Evolutionary conservation across 1,284 basidiomycete genomes (phyloP).

Genomic region (Cryptococcus floricola): DNA sequence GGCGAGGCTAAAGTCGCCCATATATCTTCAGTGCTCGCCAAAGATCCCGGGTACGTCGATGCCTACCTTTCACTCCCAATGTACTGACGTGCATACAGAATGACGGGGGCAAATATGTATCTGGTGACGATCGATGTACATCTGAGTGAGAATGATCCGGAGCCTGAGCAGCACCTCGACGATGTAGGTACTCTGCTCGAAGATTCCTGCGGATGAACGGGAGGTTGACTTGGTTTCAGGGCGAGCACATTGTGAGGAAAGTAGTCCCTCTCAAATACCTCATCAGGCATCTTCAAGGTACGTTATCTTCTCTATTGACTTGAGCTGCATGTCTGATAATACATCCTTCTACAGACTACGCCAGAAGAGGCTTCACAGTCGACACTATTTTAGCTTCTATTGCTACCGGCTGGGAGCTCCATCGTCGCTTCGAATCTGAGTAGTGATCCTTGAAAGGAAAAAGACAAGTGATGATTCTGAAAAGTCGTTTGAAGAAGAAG

Average conservation of each 20-base stretch:
- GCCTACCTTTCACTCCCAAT: not conserved
- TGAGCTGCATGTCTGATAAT: not conserved
- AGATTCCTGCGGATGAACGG: not conserved
- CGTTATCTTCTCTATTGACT: slow-evolving; percentile 12
- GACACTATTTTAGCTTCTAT: slow-evolving; percentile 73
- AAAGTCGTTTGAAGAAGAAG: no score
- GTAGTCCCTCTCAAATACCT: slow-evolving; percentile 67
- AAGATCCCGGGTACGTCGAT: slow-evolving; percentile 59
- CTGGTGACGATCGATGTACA: slow-evolving; percentile 51
- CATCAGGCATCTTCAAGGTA: slow-evolving; percentile 62
- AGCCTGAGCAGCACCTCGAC: slow-evolving; percentile 46
- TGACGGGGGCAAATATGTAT: slow-evolving; percentile 53
- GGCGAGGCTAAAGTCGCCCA: slow-evolving; percentile 55
- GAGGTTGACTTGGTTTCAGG: slow-evolving; percentile 44
- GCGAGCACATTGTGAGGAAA: slow-evolving; percentile 73
- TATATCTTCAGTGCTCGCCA: slow-evolving; percentile 65
- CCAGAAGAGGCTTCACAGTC: slow-evolving; percentile 66
- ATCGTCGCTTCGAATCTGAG: slow-evolving; percentile 25
- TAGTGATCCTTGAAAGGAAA: no score
- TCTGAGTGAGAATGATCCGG: slow-evolving; percentile 44
- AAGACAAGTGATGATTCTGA: no score
- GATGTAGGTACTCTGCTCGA: slow-evolving; percentile 17
- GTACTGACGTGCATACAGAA: slow-evolving; percentile 23
- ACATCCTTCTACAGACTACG: slow-evolving; percentile 56
- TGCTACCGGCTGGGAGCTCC: slow-evolving; percentile 65